Evolutionary conservation across 2,329 filamentous ascomycete genomes (phyloP).

Genomic region (Fusarium sarcochroum): DNA sequence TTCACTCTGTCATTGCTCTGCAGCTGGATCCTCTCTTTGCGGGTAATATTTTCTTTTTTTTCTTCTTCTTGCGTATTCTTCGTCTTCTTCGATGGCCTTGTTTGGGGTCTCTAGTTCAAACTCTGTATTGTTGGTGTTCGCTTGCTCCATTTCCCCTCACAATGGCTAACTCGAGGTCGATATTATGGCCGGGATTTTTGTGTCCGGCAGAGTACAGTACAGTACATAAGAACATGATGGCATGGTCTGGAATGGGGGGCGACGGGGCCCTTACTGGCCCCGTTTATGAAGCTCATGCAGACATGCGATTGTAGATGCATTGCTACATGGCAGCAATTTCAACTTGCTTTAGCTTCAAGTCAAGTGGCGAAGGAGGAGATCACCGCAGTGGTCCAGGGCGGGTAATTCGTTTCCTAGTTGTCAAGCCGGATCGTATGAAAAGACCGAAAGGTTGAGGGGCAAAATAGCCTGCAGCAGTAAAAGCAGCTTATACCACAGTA

Average conservation of each 20-base stretch:
- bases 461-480: conserved; percentile 27
- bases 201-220: conserved; percentile 31
- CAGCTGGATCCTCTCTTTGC: conserved; percentile 31
- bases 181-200: conserved; percentile 24
- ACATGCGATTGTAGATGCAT: conserved; percentile 46
- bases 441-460: conserved; percentile 38
- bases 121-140: conserved; percentile 17
- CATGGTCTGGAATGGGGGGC: conserved; percentile 41
- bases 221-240: conserved; percentile 33
- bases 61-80: not conserved
- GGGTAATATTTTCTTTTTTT: conserved; percentile 22
- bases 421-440: conserved; percentile 34
- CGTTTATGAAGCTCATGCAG: conserved; percentile 47
- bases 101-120: conserved; percentile 16
- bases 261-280: conserved; percentile 38
- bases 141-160: conserved; percentile 14
- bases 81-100: conserved; percentile 6
- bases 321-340: conserved; percentile 47
- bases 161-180: conserved; percentile 17
- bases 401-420: conserved; percentile 43
- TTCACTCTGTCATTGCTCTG: conserved; percentile 28
- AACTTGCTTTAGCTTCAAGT: conserved; percentile 45
- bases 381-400: conserved; percentile 41
- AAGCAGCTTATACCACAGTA: conserved; percentile 22
- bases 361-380: conserved; percentile 51